phyloP scores from a whole-genome alignment of 192 early-diverging fungal genomes.

The Coemansia pectinata region DNA sequence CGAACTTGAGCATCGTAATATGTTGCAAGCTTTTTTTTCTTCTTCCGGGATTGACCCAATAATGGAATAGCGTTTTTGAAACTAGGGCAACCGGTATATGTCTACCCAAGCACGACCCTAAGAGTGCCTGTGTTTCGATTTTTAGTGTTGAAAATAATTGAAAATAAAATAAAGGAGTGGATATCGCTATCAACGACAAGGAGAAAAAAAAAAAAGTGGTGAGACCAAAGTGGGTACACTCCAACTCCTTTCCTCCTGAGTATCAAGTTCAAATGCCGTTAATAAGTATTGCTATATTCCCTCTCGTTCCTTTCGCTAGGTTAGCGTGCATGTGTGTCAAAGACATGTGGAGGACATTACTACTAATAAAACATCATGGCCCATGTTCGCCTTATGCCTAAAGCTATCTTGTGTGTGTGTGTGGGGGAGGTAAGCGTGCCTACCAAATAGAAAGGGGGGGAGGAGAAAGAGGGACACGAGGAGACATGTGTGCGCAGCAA shows the following conservation, averaged over 20 bases:
- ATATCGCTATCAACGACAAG: not conserved
- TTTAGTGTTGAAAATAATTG: no score
- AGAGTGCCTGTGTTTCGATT: not conserved
- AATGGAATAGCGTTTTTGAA: not conserved
- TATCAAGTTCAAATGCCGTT: not conserved
- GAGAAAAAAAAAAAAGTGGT: not conserved
- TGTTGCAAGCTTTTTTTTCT: not conserved
- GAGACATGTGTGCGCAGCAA: not conserved
- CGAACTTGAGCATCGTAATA: slow-evolving; percentile 31
- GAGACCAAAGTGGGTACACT: not conserved
- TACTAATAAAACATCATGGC: not conserved
- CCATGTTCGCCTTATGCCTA: not conserved
- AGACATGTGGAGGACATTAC: slow-evolving; percentile 33
- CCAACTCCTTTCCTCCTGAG: not conserved
- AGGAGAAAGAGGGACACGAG: not conserved
- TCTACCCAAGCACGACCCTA: not conserved
- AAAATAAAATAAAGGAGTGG: not conserved
- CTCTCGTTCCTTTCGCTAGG: slow-evolving; percentile 7
- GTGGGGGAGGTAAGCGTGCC: not conserved
- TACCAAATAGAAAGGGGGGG: not conserved
- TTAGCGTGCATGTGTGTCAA: slow-evolving; percentile 9
- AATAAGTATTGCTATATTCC: slow-evolving; percentile 7
- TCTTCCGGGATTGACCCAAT: not conserved
- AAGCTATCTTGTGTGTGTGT: not conserved
- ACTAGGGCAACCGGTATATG: not conserved